Base-by-base conservation (phyloP, 108 stramenopile genomes). In the Mediolabrus comicus region DNA sequence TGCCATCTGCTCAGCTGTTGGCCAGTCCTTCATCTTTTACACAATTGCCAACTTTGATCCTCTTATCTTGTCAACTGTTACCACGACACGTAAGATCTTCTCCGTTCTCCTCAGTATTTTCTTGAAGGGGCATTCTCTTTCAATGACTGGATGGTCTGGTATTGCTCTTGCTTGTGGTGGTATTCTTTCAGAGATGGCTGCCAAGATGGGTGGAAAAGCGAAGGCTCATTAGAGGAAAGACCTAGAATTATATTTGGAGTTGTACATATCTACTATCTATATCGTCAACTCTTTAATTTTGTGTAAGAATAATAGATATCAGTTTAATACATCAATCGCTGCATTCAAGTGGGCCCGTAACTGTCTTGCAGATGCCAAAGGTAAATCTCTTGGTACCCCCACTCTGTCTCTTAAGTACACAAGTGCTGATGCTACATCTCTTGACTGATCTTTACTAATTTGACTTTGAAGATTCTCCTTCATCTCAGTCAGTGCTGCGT, bases 21-120 rank as follows among this genome's bases (percentile, higher is more conserved):
- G 99, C 4, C 99, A 99, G 80, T 94, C 92, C 64, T 98, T 98
- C 84, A 98, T 99, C 84, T 99, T 98, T 75, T 97, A 92, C 84
- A 98, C 97, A 29, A 96, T 99, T 88, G 88, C 94, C 69, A 94
- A 91, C 84, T 98, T 98, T 77, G 98, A 97, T 73, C 95, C 98
- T 17, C 84, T 98, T 32, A 83, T 97, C 46, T 71, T 94, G 60
- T 96, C 97, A 19, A 99, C 99, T 36, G 92, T 99, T 33, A 99
- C 99, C 31, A 99, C 99, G 7, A 98, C 98, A 16, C 82, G 99
- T 51, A 99, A 99, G 86, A 97, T 99, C 69, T 98, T 99, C 77
- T 90, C 94, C 5, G 95, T 99, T 22, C 69, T 99, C 24, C 71
- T 98, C 53, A 91, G 90, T 24, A 94, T 96, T 66, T 89, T 98